Conservation (phyloP, 139 green algal genomes). For the Haematococcus sp. region DNA sequence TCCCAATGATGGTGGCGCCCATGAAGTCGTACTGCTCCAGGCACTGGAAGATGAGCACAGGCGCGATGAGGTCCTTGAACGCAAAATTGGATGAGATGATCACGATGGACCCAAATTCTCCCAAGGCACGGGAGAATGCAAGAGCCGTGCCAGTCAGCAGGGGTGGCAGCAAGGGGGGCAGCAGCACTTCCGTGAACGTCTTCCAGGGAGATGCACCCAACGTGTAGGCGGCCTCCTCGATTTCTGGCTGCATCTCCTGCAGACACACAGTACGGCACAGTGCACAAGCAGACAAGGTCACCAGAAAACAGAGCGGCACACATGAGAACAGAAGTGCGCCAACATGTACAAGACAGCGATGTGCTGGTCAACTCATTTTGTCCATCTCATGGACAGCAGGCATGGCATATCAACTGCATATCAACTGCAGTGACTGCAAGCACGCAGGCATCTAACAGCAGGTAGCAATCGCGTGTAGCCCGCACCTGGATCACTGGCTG, state of each 20-base stretch:
- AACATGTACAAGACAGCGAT: no score
- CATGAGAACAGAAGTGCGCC: no score
- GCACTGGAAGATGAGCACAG: slow-evolving; percentile 79
- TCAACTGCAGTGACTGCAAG: no score
- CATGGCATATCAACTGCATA: no score
- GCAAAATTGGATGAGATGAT: slow-evolving; percentile 74
- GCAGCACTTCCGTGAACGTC: slow-evolving; percentile 61
- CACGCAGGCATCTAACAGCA: no score
- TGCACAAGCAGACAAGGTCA: not conserved
- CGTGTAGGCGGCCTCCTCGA: slow-evolving; percentile 67
- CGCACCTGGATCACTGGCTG: slow-evolving; percentile 67
- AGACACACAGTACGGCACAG: slow-evolving; percentile 5
- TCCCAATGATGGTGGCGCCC: slow-evolving; percentile 69
- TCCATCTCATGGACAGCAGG: no score
- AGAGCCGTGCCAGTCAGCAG: slow-evolving; percentile 67
- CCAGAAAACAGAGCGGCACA: no score
- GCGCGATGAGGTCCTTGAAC: slow-evolving; percentile 73
- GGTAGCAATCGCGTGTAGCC: no score
- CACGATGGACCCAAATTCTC: slow-evolving; percentile 73
- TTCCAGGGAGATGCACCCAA: slow-evolving; percentile 61
- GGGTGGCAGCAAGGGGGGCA: slow-evolving; percentile 62
- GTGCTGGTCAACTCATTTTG: no score
- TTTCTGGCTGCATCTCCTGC: slow-evolving; percentile 57
- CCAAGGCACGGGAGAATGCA: slow-evolving; percentile 66
- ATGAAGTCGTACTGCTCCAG: slow-evolving; percentile 80